These are phyloP conservation scores for Prillingera fragicola DNA, from an alignment of 1,284 basidiomycete species.

Conservation along the genomic window DNA sequence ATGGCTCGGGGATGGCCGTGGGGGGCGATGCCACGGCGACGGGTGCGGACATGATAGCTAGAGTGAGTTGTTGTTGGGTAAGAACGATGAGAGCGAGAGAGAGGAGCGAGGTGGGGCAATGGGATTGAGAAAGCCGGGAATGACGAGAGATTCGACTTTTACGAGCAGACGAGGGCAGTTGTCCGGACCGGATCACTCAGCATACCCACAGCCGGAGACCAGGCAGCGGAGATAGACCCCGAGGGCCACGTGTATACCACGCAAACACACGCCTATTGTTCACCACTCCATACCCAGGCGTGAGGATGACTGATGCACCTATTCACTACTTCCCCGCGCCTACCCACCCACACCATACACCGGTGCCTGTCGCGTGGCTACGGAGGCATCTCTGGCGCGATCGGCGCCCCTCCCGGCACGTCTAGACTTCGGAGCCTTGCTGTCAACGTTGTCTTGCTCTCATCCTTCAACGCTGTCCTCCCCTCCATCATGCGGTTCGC, in stretches of 20 bases:
- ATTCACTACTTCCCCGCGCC: too few relatives aligned
- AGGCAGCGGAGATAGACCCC: too few relatives aligned
- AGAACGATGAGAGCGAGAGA: background rate
- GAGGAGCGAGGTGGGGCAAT: background rate
- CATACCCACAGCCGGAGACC: too few relatives aligned
- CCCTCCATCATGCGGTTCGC: conserved; percentile 13
- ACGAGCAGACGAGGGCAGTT: background rate
- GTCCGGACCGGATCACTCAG: background rate
- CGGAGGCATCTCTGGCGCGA: too few relatives aligned
- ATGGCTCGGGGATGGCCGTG: conserved; percentile 32
- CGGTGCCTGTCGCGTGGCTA: too few relatives aligned
- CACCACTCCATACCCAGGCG: too few relatives aligned
- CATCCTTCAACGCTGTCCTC: background rate
- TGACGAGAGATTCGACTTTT: background rate
- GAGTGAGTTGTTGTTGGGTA: background rate
- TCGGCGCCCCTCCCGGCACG: too few relatives aligned
- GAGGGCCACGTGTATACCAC: too few relatives aligned
- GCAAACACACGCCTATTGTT: too few relatives aligned
- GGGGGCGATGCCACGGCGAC: conserved; percentile 19
- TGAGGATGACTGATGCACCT: too few relatives aligned
- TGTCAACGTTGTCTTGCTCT: background rate
- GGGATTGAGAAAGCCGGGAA: background rate
- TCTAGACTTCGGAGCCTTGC: too few relatives aligned
- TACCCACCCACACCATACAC: too few relatives aligned
- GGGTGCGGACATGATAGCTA: conserved; percentile 34